Base-by-base conservation (phyloP, 495 filamentous ascomycete species). In the Aspergillus diversus region DNA sequence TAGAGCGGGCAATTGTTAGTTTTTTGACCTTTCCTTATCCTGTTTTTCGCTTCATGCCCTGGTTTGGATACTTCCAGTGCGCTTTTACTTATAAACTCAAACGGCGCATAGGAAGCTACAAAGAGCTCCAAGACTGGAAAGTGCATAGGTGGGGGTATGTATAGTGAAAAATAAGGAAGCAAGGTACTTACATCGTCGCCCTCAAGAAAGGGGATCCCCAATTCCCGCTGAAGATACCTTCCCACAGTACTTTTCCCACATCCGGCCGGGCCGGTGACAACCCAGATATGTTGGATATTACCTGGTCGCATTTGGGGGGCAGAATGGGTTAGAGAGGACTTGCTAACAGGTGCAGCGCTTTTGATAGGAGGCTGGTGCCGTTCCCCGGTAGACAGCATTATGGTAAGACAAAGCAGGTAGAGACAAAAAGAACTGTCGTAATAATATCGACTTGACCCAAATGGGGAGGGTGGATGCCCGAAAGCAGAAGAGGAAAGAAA, bases 221-320 rank as follows among this genome's bases (percentile, higher is more conserved):
- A 84, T 35, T 85, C 76, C 12, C 85, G 79, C 58, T 92, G 87
- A 42, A 99, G 77, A 71, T 87, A 86, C 65, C 90, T 81, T 56
- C 92, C 96, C 48, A 98, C 89, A 12, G 95, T 97, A 68, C 89
- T 96, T 80, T 99, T 99, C 46, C 96, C 96, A 69, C 93, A 97
- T 13, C 96, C 96, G 16, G 96, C 93, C 15, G 96, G 96, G 7
- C 96, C 96, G 0, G 95, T 97, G n/a, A 99, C 91, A 64, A 98
- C 87, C 89, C 91, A 97, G 74, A 99, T 97, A 73, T 97, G 93
- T 64, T 91, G 90, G 63, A 87, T 74, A 15, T 66, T 63, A 4
- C 67, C 66, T 13, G 65, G 33, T 21, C 60, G 63, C 64, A 71
- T 64, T 56, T 58, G 21, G 59, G 61, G 15, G 37, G 66, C 53